Conservation (phyloP, 768 basidiomycete genomes). For the Boletus sp. region DNA sequence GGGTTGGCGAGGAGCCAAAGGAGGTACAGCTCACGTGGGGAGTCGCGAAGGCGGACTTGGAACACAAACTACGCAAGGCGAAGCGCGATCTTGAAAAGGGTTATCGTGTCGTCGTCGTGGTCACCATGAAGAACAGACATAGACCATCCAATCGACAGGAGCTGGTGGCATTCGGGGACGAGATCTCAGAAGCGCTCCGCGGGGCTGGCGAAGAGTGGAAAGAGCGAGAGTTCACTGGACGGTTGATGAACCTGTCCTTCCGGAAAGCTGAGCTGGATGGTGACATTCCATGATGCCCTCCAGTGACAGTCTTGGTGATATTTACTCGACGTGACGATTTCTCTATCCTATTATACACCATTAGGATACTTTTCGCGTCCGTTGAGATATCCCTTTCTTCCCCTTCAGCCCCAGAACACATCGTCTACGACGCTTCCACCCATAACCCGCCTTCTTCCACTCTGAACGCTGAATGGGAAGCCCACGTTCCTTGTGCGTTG, state of each 20-base stretch:
- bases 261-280: constrained; percentile 29
- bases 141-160: constrained; percentile 34
- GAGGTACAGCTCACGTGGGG: constrained; percentile 74
- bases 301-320: neutral
- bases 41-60: constrained; percentile 53
- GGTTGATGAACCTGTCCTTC: constrained; percentile 42
- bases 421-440: constrained; percentile 21
- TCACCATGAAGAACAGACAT: constrained; percentile 48
- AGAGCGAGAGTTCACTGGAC: constrained; percentile 37
- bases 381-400: constrained; percentile 1
- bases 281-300: constrained; percentile 7
- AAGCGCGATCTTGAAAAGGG: constrained; percentile 59
- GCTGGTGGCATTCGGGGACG: constrained; percentile 43
- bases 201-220: constrained; percentile 58
- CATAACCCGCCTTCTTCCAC: constrained; percentile 22
- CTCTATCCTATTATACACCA: constrained; percentile 24
- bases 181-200: constrained; percentile 39
- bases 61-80: constrained; percentile 62
- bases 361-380: constrained; percentile 27
- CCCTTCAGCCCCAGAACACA: neutral
- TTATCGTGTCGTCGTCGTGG: constrained; percentile 51
- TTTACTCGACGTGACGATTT: constrained; percentile 6
- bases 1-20: constrained; percentile 41
- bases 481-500: constrained; percentile 32
- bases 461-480: constrained; percentile 30